Evolutionary conservation across 2,329 filamentous ascomycete species (phyloP), one percentile per base, ranked within the genome.

Genomic region (Apiospora koreana): DNA sequence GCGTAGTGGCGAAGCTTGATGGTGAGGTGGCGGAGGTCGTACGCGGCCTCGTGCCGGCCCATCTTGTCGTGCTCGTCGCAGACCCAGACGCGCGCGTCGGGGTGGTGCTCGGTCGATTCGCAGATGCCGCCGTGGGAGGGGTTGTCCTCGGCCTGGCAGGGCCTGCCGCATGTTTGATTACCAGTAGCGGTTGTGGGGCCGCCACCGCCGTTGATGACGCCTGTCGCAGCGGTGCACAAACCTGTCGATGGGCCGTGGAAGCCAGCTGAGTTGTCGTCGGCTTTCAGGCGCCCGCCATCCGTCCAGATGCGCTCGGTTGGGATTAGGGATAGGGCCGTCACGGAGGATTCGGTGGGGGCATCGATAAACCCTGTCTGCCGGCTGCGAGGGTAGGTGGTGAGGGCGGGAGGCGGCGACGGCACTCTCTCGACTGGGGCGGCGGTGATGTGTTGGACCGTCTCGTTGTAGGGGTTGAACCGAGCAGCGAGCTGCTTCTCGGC

Each of bases 1-100:
- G 81, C 75, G 73, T 81, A 83, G 50, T 76, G 76, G 3, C 83
- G 78, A 75, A 83, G 25, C 0, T 1, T 2, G 12, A 23, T 41
- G 1, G 69, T 71, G 46, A 79, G 48, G 48, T 71, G 50, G 8
- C n/a, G 41, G 45, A 48, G 28, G 45, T 68, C 66, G 74, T 71
- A 50, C 81, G 70, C 8, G 73, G 62, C 3, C 38, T 38, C 28
- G 8, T 62, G 28, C 18, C 72, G 72, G 71, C 73, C 75, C 1
- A 21, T n/a, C 1, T 67, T 8, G 66, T 77, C 68, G 72, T 82
- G 84, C 1, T 50, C 38, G 18, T 74, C 68, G 71, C 77, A 80
- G 8, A 76, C 69, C 4, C 65, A 54, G 16, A 54, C 65, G 0
- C 42, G 35, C 1, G 14, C 42, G 23, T 31, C 23, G 10, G 28